These are phyloP conservation scores for Leccinum longicurvipes DNA, from an alignment of 768 basidiomycete genomes.

Conservation along the genomic window DNA sequence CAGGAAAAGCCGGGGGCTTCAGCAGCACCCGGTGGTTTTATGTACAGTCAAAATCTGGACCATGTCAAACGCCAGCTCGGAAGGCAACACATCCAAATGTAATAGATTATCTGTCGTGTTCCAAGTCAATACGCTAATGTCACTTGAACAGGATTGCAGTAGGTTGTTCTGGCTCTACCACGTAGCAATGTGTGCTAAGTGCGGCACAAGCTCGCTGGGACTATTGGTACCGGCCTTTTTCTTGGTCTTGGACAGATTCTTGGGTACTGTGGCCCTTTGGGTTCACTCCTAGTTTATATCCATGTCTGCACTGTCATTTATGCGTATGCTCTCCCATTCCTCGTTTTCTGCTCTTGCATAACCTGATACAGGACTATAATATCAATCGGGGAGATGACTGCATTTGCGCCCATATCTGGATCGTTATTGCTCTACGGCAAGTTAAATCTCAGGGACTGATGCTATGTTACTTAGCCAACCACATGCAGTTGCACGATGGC, in stretches of 20 bases:
- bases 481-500: conserved; percentile 29
- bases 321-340: conserved; percentile 16
- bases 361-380: conserved; percentile 23
- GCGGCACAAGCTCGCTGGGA: conserved; percentile 24
- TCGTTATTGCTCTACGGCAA: conserved; percentile 27
- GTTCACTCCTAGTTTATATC: conserved; percentile 27
- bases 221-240: conserved; percentile 32
- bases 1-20: neutral
- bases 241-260: conserved; percentile 31
- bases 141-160: conserved; percentile 18
- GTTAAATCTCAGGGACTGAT: neutral
- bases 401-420: conserved; percentile 28
- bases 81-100: conserved; percentile 22
- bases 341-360: neutral
- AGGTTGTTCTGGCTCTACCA: conserved; percentile 1
- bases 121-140: neutral
- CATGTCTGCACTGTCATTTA: conserved; percentile 29
- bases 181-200: neutral
- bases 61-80: conserved; percentile 20
- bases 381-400: conserved; percentile 30
- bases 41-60: conserved; percentile 14
- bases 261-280: conserved; percentile 24
- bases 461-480: neutral
- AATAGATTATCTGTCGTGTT: neutral
- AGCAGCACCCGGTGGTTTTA: conserved; percentile 5